These are phyloP conservation scores for Kalmusia sp. DNA, from an alignment of 2,329 filamentous ascomycete species.

Conservation along the genomic window DNA sequence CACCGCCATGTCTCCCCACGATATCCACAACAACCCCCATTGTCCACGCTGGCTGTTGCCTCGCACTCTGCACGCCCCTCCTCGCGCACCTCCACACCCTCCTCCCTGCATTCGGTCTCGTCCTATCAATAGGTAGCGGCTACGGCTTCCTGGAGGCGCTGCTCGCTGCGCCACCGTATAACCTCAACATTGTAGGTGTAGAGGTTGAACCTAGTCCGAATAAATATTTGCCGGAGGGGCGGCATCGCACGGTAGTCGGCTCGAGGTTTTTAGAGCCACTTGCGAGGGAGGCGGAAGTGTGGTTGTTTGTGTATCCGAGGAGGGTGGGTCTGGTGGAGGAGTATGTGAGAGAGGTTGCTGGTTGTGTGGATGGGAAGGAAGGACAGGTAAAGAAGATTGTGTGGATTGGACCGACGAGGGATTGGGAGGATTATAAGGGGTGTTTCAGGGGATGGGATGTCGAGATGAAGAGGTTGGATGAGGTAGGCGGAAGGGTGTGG, in stretches of 20 bases:
- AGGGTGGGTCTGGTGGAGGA: conserved; percentile 52
- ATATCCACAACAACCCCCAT: conserved; percentile 27
- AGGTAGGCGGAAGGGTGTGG: conserved; percentile 41
- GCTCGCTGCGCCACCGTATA: conserved; percentile 31
- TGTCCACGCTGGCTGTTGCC: conserved; percentile 43
- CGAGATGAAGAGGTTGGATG: conserved; percentile 24
- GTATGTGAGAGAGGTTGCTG: conserved; percentile 55
- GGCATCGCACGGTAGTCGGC: conserved; percentile 53
- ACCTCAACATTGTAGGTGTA: conserved; percentile 52
- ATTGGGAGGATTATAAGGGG: conserved; percentile 48
- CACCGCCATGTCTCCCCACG: neutral
- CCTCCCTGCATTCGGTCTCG: conserved; percentile 31
- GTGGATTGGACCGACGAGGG: conserved; percentile 53
- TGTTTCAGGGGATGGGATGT: conserved; percentile 35
- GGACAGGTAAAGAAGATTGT: conserved; percentile 44
- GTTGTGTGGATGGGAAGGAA: conserved; percentile 28
- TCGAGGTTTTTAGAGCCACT: conserved; percentile 53
- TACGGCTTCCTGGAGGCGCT: conserved; percentile 59
- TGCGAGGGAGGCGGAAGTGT: conserved; percentile 51
- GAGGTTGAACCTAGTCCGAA: conserved; percentile 57
- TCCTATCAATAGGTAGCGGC: conserved; percentile 58
- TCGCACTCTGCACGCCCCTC: conserved; percentile 42
- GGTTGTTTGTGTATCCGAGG: conserved; percentile 63
- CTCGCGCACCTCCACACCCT: conserved; percentile 30
- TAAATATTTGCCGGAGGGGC: conserved; percentile 51